Base-by-base conservation (phyloP, 495 filamentous ascomycete genomes). In the Aspergillus bridgeri region DNA sequence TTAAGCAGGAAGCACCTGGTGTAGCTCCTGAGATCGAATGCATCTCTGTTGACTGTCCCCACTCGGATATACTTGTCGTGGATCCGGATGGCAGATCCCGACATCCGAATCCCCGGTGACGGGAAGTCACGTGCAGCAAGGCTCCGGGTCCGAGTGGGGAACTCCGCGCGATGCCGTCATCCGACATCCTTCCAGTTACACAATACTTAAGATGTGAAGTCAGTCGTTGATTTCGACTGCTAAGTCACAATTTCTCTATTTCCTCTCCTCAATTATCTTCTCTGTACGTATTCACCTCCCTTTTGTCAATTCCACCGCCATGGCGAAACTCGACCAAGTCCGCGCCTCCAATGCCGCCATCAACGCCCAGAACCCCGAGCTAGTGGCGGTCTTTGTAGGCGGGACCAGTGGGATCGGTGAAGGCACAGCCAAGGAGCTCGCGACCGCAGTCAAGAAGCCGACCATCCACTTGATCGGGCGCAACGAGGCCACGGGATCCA, bases 391-490 rank as follows among this genome's bases (percentile, higher is more conserved):
- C 51, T 85, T 86, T 60, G 80, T 83, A 11, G 85, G 87, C 29
- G 86, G 69, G 21, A 89, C 87, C 0, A 79, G 75, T 44, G 87
- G 84, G 27, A 81, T 89, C 54, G 87, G 84, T 27, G 76, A 82
- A 59, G 57, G 69, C 5, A 77, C 84, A 0, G 64, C 87, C 33
- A 81, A 74, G 57, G 58, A 76, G 51, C 84, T 88, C 48, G 81
- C 79, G 38, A 56, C 76, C 44, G 67, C 81, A 6, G 58, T 65
- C 8, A 51, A 70, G 22, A 42, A 78, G 67, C 51, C 83, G 23
- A 64, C 67, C 6, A 66, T 75, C 42, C 78, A 79, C 60, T 60
- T 80, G 47, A 57, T 81, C 47, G 79, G 80, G 64, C 68, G 83
- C 60, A 77, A 42, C 62, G 79, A 1, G 79, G 68, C 3, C 61